Percentiles rank a stretch among this genome's conserved stretches.
Conservation (phyloP, 2,329 filamentous ascomycete genomes). For the Cryoendolithus antarcticus region DNA sequence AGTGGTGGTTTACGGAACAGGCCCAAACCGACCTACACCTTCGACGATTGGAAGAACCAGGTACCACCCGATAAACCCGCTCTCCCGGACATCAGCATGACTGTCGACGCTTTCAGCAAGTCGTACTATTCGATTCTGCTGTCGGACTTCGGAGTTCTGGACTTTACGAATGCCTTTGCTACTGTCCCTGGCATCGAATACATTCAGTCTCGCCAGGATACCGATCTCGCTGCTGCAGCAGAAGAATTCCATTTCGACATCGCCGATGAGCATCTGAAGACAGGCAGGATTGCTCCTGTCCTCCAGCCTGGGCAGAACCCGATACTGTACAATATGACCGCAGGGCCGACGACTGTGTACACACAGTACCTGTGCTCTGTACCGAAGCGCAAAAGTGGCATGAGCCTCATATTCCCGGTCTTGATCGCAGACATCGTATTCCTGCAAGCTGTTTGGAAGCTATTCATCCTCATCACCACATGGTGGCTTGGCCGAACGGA, state of each 20-base stretch:
- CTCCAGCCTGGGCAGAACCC: neutral
- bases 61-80: too few species aligned
- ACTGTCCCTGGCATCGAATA: neutral
- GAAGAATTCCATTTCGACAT: neutral
- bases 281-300: neutral
- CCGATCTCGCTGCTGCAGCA: neutral
- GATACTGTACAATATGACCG: neutral
- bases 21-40: too few species aligned
- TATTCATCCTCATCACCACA: neutral
- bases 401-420: slow-evolving; percentile 1
- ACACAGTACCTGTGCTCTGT: slow-evolving; percentile 1
- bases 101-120: slow-evolving; percentile 1
- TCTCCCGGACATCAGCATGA: neutral
- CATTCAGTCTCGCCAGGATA: neutral
- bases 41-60: too few species aligned
- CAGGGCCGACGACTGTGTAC: neutral
- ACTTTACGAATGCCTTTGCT: neutral
- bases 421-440: slow-evolving; percentile 1
- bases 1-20: too few species aligned
- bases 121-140: slow-evolving; percentile 3
- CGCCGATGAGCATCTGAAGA: neutral
- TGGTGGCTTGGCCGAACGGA: slow-evolving; percentile 1
- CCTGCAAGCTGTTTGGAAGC: neutral
- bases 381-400: neutral
- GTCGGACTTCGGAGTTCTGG: neutral